Evolutionary conservation across 2,329 filamentous ascomycete species (phyloP).

Genomic region (Xylaria sp.): DNA sequence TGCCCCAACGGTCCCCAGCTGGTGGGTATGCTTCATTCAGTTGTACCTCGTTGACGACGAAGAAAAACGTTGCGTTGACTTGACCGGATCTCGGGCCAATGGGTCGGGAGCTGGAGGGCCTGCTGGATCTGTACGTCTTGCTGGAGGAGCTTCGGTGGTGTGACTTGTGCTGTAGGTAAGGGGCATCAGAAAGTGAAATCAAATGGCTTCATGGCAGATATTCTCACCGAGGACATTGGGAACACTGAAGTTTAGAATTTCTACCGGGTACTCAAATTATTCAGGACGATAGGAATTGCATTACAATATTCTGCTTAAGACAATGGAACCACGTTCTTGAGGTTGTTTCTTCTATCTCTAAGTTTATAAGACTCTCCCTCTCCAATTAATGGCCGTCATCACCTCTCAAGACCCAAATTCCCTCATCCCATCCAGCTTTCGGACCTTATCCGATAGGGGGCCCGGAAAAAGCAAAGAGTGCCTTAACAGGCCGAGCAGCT

Average conservation of each 20-base stretch:
- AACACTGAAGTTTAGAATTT: neutral
- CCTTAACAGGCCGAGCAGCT: neutral
- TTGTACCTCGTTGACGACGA: constrained; percentile 22
- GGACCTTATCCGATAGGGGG: neutral
- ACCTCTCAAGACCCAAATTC: neutral
- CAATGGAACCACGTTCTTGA: neutral
- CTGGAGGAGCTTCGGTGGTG: neutral
- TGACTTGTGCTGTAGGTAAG: neutral
- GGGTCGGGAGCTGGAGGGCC: neutral
- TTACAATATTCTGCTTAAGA: neutral
- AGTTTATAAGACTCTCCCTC: neutral
- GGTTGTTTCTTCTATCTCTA: neutral
- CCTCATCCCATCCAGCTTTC: neutral
- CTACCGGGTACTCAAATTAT: neutral
- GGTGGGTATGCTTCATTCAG: neutral
- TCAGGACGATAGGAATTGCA: neutral
- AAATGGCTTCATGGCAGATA: neutral
- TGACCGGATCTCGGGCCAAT: neutral
- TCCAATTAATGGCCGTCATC: neutral
- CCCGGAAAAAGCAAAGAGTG: neutral
- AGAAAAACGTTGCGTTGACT: constrained; percentile 9
- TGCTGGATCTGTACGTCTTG: neutral
- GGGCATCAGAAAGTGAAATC: neutral
- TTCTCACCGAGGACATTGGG: neutral
- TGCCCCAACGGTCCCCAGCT: constrained; percentile 4